Conservation (phyloP, 2,329 filamentous ascomycete species). For the Phialemonium atrogriseum region DNA sequence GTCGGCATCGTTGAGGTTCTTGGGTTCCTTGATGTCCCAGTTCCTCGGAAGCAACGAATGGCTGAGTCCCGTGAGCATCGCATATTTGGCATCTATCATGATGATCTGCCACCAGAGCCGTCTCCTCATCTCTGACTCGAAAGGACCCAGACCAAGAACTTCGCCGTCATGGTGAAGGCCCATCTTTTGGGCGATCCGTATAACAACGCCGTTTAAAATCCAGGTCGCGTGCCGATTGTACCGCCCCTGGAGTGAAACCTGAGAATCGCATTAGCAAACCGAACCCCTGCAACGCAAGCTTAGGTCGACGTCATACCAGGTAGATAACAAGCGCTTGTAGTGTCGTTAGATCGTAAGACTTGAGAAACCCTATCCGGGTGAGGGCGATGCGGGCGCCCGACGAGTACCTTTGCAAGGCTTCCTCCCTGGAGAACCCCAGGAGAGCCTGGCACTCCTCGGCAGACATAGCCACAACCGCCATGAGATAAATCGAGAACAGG, state of each 20-base stretch:
- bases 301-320: no score
- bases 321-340: constrained; percentile 53
- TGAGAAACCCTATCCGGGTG: constrained; percentile 47
- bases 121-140: constrained; percentile 60
- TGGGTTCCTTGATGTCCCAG: constrained; percentile 48
- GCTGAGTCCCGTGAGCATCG: constrained; percentile 48
- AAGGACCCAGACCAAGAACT: constrained; percentile 45
- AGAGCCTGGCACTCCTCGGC: constrained; percentile 46
- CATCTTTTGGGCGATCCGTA: constrained; percentile 60
- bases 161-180: constrained; percentile 57
- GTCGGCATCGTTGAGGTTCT: constrained; percentile 52
- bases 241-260: constrained; percentile 49
- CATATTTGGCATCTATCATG: constrained; percentile 48
- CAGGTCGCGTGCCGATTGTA: constrained; percentile 52
- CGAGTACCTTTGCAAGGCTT: constrained; percentile 43
- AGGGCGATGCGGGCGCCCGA: constrained; percentile 42
- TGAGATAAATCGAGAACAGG: constrained; percentile 57
- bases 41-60: constrained; percentile 41
- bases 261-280: constrained; percentile 9
- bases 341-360: constrained; percentile 47
- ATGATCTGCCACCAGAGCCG: constrained; percentile 60
- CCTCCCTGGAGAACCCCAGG: constrained; percentile 39
- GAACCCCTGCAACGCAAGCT: constrained; percentile 1
- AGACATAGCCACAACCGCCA: constrained; percentile 47
- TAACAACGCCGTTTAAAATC: constrained; percentile 51